Evolutionary conservation across 2,329 filamentous ascomycete species (phyloP).

Genomic region (Malbranchea cinnamomea): DNA sequence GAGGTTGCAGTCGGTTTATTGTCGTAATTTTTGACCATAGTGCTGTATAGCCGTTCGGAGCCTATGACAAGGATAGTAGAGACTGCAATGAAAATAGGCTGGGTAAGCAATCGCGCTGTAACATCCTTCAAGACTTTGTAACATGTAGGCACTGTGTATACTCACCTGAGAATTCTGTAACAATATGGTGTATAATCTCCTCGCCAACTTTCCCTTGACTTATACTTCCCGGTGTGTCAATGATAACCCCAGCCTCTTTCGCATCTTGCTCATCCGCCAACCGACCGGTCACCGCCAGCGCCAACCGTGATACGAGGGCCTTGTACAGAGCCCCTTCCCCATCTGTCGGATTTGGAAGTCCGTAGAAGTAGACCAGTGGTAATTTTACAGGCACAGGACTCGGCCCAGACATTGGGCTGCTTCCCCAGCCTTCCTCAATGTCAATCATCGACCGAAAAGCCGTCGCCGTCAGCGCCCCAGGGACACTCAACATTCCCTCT

Average conservation of each 20-base stretch:
- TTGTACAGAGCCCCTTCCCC: slow-evolving; percentile 60
- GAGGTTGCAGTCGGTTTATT: slow-evolving; percentile 32
- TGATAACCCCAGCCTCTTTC: slow-evolving; percentile 61
- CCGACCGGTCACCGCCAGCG: slow-evolving; percentile 61
- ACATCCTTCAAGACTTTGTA: neutral
- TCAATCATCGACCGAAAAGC: slow-evolving; percentile 80
- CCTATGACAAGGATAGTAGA: slow-evolving; percentile 73
- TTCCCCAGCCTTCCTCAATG: slow-evolving; percentile 77
- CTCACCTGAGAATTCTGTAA: slow-evolving; percentile 50
- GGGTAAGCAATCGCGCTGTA: slow-evolving; percentile 7
- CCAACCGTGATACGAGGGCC: slow-evolving; percentile 59
- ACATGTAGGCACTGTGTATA: slow-evolving; percentile 7
- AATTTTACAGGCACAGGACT: slow-evolving; percentile 80
- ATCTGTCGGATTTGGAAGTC: slow-evolving; percentile 51
- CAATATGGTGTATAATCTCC: slow-evolving; percentile 68
- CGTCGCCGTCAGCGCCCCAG: slow-evolving; percentile 73
- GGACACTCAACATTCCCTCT: slow-evolving; percentile 62
- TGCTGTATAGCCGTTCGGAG: slow-evolving; percentile 58
- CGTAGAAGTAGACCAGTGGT: slow-evolving; percentile 81
- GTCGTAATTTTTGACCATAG: slow-evolving; percentile 56
- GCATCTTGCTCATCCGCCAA: slow-evolving; percentile 61
- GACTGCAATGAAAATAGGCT: slow-evolving; percentile 29
- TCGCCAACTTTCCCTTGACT: slow-evolving; percentile 51
- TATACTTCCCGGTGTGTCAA: slow-evolving; percentile 65
- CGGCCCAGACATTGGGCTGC: slow-evolving; percentile 78